Base-by-base conservation (phyloP, 2,329 filamentous ascomycete genomes). In the Fusarium pseudocircinatum region DNA sequence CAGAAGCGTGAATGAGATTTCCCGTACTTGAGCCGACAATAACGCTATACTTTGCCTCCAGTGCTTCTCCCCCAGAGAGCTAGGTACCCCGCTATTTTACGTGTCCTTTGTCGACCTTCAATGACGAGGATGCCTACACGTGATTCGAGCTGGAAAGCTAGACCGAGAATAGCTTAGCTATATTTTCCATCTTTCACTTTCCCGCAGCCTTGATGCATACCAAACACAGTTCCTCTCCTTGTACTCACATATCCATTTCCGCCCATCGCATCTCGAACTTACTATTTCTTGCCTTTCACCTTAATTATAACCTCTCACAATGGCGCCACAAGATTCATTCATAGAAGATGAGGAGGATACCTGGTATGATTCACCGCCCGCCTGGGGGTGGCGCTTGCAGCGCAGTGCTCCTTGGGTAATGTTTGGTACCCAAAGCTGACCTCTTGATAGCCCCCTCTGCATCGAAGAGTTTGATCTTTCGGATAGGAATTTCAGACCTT, bases 391-490 rank as follows among this genome's bases (percentile, higher is more conserved):
- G 58, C 49, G 60, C 44, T 62, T 49, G 50, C 57, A 70, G 72
- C 46, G 57, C 66, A 69, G 62, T 70, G 67, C 68, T 68, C 68
- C 65, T 76, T 63, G 70, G 70, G 69, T 76, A 62, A 54, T 60
- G 59, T 75, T 71, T 43, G 71, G 69, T 70, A 71, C 61, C 68
- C 63, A 59, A 69, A 74, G 72, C 71, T 79, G 66, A 79, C 62
- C 50, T 58, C 32, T 30, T 58, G n/a, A 71, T 78, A 99, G 96
- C 83, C 96, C 96, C 77, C 92, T 99, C 73, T 99, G 96, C 82
- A 97, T 99, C 81, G 96, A 99, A 85, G 97, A 99, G 86, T 97
- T 99, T 81, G 97, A 99, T 84, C 91, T 99, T 57, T 97, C 95
- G 46, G 96, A 99, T 87, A 94, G 94, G 82, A 97, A 97, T 84